Evolutionary conservation across 2,329 filamentous ascomycete species (phyloP).

Genomic region (Trichoderma sp.): DNA sequence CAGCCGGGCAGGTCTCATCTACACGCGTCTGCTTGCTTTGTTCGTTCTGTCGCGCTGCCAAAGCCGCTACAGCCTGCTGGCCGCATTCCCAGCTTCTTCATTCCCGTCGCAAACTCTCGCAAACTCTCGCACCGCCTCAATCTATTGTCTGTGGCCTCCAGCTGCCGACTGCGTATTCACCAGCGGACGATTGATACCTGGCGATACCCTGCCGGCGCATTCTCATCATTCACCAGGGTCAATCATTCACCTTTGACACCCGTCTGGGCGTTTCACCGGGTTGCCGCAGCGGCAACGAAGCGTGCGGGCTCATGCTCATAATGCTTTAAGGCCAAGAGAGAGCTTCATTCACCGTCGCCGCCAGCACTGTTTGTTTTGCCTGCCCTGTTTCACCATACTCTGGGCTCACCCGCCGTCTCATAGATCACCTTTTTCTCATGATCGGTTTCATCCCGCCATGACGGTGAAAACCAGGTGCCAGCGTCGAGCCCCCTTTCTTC

Average conservation of each 20-base stretch:
- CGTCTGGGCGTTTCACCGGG: neutral
- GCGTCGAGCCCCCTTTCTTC: conserved; percentile 55
- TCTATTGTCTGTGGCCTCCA: neutral
- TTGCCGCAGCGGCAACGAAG: conserved; percentile 19
- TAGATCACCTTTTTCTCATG: conserved; percentile 20
- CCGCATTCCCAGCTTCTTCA: conserved; percentile 4
- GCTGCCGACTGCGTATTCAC: neutral
- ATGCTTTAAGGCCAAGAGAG: conserved; percentile 5
- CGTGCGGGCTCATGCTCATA: conserved; percentile 18
- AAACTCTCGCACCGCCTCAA: neutral
- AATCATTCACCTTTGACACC: neutral
- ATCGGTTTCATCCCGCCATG: conserved; percentile 47
- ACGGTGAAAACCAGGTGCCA: conserved; percentile 49
- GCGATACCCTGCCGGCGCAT: neutral
- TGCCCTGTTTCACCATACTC: neutral
- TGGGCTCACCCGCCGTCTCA: conserved; percentile 28
- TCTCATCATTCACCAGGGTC: neutral
- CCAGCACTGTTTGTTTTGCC: neutral
- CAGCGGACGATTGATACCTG: neutral
- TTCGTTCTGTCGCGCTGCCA: conserved; percentile 19
- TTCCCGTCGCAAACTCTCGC: neutral
- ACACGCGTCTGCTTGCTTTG: conserved; percentile 24
- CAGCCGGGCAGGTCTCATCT: conserved; percentile 20
- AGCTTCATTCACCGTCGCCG: neutral
- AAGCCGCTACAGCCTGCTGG: conserved; percentile 5